Conservation (phyloP, 2,329 filamentous ascomycete species). For the Dothistroma pini region DNA sequence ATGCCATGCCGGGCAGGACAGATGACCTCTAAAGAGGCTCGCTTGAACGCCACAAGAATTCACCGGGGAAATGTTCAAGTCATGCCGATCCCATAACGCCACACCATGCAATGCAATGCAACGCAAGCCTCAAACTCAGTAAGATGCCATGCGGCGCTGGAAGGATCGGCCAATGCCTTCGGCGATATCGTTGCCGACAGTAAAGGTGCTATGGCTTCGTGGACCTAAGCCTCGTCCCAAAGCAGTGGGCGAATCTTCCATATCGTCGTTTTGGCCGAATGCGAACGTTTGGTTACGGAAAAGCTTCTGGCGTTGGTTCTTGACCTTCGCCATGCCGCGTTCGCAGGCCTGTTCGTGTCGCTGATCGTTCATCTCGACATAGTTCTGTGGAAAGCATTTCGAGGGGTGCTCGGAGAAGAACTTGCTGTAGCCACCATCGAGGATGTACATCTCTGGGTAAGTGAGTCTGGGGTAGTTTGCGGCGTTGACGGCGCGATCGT, state of each 20-base stretch:
- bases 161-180: conserved; percentile 34
- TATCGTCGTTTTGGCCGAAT: conserved; percentile 70
- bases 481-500: conserved; percentile 80
- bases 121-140: conserved; percentile 24
- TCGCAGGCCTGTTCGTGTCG: conserved; percentile 92
- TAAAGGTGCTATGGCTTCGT: conserved; percentile 32
- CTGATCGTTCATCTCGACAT: conserved; percentile 92
- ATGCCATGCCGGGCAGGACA: conserved; percentile 17
- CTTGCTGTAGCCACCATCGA: conserved; percentile 91
- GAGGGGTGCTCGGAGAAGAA: conserved; percentile 78
- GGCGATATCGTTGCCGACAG: conserved; percentile 30
- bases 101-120: conserved; percentile 20
- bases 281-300: conserved; percentile 90
- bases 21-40: conserved; percentile 18
- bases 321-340: conserved; percentile 88
- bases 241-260: conserved; percentile 62
- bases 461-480: conserved; percentile 82
- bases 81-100: conserved; percentile 14
- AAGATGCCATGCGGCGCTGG: conserved; percentile 36
- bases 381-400: conserved; percentile 89
- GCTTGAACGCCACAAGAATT: conserved; percentile 28
- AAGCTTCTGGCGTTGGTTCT: conserved; percentile 82
- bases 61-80: conserved; percentile 12
- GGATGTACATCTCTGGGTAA: conserved; percentile 96
- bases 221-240: conserved; percentile 27